Conservation (phyloP, 2,329 filamentous ascomycete species). For the Fusarium sp. region DNA sequence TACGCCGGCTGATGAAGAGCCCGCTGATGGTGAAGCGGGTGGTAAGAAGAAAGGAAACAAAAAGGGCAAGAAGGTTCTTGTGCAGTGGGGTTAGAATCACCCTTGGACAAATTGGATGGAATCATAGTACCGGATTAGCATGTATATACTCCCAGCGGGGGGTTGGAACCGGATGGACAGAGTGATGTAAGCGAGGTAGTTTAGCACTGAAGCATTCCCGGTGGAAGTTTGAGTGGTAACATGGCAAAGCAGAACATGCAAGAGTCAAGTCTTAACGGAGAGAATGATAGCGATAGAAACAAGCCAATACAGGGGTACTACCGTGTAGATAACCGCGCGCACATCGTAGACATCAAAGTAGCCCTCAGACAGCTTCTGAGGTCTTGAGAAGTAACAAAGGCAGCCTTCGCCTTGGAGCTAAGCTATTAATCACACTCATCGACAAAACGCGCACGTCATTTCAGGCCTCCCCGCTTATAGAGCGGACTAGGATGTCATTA, state of each 20-base stretch:
- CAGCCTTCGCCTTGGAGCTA: background rate
- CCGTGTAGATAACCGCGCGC: background rate
- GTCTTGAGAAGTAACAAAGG: too few relatives aligned
- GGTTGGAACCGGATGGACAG: background rate
- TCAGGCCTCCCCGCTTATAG: constrained; percentile 7
- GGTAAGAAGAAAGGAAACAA: constrained; percentile 67
- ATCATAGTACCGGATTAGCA: background rate
- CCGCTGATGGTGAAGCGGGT: constrained; percentile 45
- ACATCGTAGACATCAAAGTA: background rate
- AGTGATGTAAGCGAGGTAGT: constrained; percentile 5
- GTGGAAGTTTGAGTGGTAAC: background rate
- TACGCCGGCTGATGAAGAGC: constrained; percentile 46
- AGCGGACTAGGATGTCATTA: constrained; percentile 38
- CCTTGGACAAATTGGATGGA: background rate
- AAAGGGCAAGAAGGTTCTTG: constrained; percentile 71
- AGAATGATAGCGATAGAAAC: background rate
- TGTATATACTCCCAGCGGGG: background rate
- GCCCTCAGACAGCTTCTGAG: too few relatives aligned
- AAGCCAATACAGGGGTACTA: background rate
- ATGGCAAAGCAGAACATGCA: background rate
- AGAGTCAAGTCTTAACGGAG: background rate
- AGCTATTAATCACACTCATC: background rate
- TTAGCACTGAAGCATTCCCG: background rate
- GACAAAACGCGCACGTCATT: background rate
- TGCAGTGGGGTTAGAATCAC: constrained; percentile 65